Evolutionary conservation across 345 rosid genomes (phyloP).

Genomic region (Eutrema heterophyllum): DNA sequence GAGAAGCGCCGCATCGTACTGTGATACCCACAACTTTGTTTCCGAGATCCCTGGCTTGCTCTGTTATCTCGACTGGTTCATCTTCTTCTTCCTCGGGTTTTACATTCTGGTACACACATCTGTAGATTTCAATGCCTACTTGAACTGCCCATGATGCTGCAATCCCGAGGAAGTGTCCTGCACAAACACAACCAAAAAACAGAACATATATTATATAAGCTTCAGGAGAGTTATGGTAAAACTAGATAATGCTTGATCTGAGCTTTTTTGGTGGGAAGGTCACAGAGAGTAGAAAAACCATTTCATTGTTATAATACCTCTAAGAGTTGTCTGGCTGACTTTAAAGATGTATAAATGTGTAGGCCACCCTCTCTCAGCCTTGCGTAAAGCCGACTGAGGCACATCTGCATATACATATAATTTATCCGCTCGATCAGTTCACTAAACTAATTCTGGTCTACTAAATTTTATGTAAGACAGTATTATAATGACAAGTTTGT

Average conservation of each 20-base stretch:
- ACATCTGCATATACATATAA: slow-evolving; percentile 49
- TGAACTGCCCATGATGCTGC: slow-evolving; percentile 91
- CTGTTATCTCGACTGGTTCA: slow-evolving; percentile 30
- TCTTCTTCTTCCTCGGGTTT: slow-evolving; percentile 34
- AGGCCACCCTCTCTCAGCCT: slow-evolving; percentile 80
- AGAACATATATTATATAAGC: background rate
- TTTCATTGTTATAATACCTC: slow-evolving; percentile 45
- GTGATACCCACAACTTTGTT: slow-evolving; percentile 68
- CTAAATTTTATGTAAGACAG: background rate
- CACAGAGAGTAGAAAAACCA: background rate
- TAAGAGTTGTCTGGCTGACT: slow-evolving; percentile 80
- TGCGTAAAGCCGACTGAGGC: slow-evolving; percentile 74
- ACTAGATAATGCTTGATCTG: background rate
- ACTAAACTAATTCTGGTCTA: background rate
- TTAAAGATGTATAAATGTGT: slow-evolving; percentile 52
- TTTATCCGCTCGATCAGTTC: slow-evolving; percentile 1
- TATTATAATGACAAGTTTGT: background rate
- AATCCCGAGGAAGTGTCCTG: slow-evolving; percentile 80
- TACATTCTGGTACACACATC: slow-evolving; percentile 34
- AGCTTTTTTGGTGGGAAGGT: background rate
- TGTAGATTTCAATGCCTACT: slow-evolving; percentile 74
- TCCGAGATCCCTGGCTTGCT: slow-evolving; percentile 58
- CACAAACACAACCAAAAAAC: slow-evolving; percentile 7
- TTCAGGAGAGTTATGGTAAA: background rate
- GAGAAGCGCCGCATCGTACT: slow-evolving; percentile 66